Base-by-base conservation (phyloP, 306 rosid genomes). In the Castanospermum australe region DNA sequence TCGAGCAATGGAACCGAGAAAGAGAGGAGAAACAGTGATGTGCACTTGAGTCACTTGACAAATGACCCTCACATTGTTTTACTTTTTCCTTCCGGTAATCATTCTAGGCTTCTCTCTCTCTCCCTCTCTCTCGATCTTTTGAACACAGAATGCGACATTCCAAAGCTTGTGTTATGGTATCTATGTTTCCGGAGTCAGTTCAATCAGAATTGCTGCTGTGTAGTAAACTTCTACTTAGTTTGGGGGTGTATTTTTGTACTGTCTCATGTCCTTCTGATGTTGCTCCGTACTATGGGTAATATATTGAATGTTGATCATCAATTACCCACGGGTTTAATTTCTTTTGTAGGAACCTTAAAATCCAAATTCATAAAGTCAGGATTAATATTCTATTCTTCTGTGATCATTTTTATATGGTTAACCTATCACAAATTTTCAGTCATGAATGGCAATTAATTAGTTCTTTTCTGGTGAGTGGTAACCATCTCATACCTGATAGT, bases 1-100 rank as follows among this genome's bases (percentile, higher is more conserved):
- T 90, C 6, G 92, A 88, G 75, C 92, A 88, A 78, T 90, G 95
- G 95, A 90, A 90, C 67, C 84, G 91, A 28, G 95, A 90, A 71
- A 87, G 81, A 70, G 94, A 90, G 84, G 88, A 84, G 80, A 88
- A 73, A 48, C 79, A 14, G 38, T 78, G 86, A 86, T 13, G 30
- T 64, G 5, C 32, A 21, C 22, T 41, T n/a, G 41, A 32, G 5
- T 8, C 21, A 1, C 12, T 7, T 25, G 30, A 63, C 36, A 5
- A 5, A 35, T 54, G 48, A 7, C 71, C 63, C 73, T 63, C 32
- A 28, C 14, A 55, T 28, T 63, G 8, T 76, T 48, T 50, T 76
- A 44, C 75, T 69, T 47, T 21, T 63, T 42, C 10, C n/a, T 59
- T 10, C 30, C 22, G 73, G 78, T 67, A 68, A 81, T 75, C 22